Evolutionary conservation across 805 yeast genomes (phyloP), one percentile per base, ranked within the genome.

Genomic region (Hanseniaspora hatyaiensis): DNA sequence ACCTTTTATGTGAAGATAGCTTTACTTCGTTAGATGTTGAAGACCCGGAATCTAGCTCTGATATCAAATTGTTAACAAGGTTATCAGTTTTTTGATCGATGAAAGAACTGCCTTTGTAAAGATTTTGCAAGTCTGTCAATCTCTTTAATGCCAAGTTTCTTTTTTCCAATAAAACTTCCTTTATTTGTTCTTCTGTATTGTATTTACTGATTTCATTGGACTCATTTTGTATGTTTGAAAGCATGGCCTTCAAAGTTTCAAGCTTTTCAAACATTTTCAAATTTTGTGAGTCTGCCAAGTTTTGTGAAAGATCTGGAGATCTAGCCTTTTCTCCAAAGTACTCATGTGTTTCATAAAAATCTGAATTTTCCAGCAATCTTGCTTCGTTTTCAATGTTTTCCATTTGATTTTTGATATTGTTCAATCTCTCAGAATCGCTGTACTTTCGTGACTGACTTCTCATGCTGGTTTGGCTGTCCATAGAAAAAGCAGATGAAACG

Each of bases 321-420:
- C 43, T 44, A 6, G 50, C 38, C 11, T 43, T 26, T 41, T 50
- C 51, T 44, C 59, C 53, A 52, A 64, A 54, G 49, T 52, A 26
- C 29, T 26, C 11, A 26, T 26, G 29, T n/a, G 29, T 53, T 28
- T 77, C 83, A 23, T 74, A 80, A 56, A 85, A 87, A 54, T 86
- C 92, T 18, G 83, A 81, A 74, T 77, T 80, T 60, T 89, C 96
- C 50, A 89, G 69, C 57, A 82, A 83, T 51, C 94, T 68, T 0
- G 96, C 96, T 66, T 84, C 83, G 40, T 75, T 73, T 59, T 84
- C 95, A 46, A 88, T 70, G 52, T 76, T 80, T 51, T 83, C 94
- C 95, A 86, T 86, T 59, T 80, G 74, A 55, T 80, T 84, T 48
- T 95, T 70, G 55, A 88, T 68, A 37, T 76, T 79, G 51, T 92